Base-by-base conservation (phyloP, 305 asterid species). In the Solanum chacoense region DNA sequence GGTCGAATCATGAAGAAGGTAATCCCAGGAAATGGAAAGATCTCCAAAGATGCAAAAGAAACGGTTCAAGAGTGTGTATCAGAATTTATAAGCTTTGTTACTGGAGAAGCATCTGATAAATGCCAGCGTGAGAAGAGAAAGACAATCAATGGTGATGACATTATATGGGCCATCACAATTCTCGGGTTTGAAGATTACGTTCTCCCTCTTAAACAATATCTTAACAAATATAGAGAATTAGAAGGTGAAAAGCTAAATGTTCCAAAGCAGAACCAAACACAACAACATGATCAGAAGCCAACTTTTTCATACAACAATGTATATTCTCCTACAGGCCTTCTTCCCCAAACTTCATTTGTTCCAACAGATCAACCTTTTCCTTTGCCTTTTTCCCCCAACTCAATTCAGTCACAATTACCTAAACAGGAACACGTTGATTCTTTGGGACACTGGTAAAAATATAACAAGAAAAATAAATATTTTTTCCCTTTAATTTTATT, bases 1-100 rank as follows among this genome's bases (percentile, higher is more conserved):
- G 93, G 98, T 73, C 89, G 98, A 42, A 95, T 95, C 87, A 95
- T 95, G 98, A 95, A 95, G 88, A 95, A 94, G 77, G 97, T 96
- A 14, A 85, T 95, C 76, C 98, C 98, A 2, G 98, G 98, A 3
- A 95, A 95, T 89, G 98, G 96, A 11, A 95, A 95, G 89, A 95
- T 95, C 81, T 95, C 98, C 0, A 95, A 95, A 80, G 98, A 95
- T 85, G 98, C 98, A 0, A 95, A 95, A 84, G 98, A 95, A 75
- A 95, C 98, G 1, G 98, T 95, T 8, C 98, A 95, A 87, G 98
- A 95, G 89, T 95, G 98, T 79, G 98, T 95, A 4, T 95, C 98
- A 73, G 98, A 95, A 94, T 95, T 95, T 89, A 95, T 95, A 87
- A 95, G 98, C 91, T 94, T 94, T 93, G 93, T 94, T 91, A 95